These are phyloP conservation scores for Fraxinus dipetala DNA, from an alignment of 305 asterid genomes.

Conservation along the genomic window DNA sequence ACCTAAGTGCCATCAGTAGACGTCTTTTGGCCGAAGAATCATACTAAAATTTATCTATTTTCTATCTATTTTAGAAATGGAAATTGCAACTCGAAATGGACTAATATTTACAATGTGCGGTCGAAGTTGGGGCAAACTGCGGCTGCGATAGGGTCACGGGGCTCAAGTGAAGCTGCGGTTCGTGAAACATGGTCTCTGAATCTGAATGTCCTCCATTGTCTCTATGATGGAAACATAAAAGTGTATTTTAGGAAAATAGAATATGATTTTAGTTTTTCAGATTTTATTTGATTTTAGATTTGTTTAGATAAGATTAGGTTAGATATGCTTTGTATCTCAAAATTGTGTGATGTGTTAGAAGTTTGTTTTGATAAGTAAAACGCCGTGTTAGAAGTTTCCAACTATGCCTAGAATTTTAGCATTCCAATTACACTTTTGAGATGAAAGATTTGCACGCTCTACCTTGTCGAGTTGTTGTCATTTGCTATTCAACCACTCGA, in stretches of 20 bases:
- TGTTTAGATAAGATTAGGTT: not conserved
- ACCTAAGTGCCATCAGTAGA: too few relatives aligned
- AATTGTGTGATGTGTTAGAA: not conserved
- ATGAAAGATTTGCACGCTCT: not conserved
- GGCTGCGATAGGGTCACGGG: too few relatives aligned
- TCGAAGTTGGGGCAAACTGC: too few relatives aligned
- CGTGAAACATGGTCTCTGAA: not conserved
- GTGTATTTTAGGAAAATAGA: not conserved
- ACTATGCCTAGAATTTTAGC: not conserved
- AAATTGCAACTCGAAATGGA: too few relatives aligned
- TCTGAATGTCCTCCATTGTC: not conserved
- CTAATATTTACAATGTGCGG: too few relatives aligned
- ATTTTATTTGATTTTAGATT: not conserved
- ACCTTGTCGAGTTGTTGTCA: not conserved
- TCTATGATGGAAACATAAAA: not conserved
- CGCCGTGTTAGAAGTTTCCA: not conserved
- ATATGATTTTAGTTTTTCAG: not conserved
- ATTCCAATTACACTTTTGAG: not conserved
- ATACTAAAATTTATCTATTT: too few relatives aligned
- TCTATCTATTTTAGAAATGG: too few relatives aligned
- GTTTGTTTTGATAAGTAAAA: not conserved
- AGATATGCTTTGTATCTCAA: not conserved
- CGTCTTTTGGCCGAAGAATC: too few relatives aligned
- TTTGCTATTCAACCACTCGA: not conserved
- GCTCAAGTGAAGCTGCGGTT: too few relatives aligned